phyloP scores from a whole-genome alignment of 2,329 filamentous ascomycete genomes.

The Fusarium sublunatum region DNA sequence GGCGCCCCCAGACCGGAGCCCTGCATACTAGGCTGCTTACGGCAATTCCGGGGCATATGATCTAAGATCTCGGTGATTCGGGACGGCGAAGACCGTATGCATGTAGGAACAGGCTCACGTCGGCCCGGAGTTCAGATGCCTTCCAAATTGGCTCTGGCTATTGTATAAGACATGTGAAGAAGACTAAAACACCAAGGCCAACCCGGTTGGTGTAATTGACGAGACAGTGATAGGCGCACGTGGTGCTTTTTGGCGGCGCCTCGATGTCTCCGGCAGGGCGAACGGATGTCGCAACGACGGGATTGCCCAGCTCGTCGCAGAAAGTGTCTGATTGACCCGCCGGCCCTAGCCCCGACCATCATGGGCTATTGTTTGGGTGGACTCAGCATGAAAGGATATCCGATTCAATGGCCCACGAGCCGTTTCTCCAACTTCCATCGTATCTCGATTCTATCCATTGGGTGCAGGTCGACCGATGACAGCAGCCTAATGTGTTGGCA shows the following conservation, averaged over 20 bases:
- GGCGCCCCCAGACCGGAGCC: slow-evolving; percentile 39
- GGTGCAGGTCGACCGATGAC: slow-evolving; percentile 21
- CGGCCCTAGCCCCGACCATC: slow-evolving; percentile 20
- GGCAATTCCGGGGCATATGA: slow-evolving; percentile 50
- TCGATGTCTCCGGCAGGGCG: slow-evolving; percentile 21
- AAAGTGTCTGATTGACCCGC: slow-evolving; percentile 12
- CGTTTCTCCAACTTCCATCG: slow-evolving; percentile 14
- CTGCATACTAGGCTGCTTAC: slow-evolving; percentile 40
- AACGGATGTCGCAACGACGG: slow-evolving; percentile 12
- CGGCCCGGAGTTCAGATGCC: slow-evolving; percentile 35
- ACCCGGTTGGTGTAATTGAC: neutral
- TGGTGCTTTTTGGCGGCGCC: slow-evolving; percentile 7
- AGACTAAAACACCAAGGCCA: neutral
- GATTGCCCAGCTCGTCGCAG: slow-evolving; percentile 22
- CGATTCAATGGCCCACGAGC: slow-evolving; percentile 19
- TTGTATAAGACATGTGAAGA: neutral
- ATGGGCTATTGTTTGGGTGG: neutral
- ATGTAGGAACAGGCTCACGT: slow-evolving; percentile 28
- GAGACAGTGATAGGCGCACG: slow-evolving; percentile 9
- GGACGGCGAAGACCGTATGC: slow-evolving; percentile 47
- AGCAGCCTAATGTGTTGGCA: slow-evolving; percentile 27
- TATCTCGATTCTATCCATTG: slow-evolving; percentile 10
- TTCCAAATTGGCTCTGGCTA: slow-evolving; percentile 25
- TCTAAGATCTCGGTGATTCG: slow-evolving; percentile 52
- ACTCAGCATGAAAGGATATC: slow-evolving; percentile 24